Conservation (phyloP, 345 rosid genomes). For the Rhodomyrtus tomentosa region DNA sequence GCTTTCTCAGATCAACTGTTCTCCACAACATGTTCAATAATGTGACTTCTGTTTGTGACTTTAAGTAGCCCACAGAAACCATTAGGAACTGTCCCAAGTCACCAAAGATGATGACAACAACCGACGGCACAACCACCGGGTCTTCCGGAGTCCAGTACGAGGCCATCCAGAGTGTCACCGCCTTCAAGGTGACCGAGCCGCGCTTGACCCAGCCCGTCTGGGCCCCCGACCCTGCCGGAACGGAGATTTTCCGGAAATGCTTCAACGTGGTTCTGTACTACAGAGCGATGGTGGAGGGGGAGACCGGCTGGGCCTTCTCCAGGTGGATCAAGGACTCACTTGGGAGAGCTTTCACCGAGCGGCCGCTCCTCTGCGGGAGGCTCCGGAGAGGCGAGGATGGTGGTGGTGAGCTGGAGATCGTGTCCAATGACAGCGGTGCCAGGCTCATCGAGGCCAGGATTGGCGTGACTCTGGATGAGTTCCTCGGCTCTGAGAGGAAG, state of each 20-base stretch:
- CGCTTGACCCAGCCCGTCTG: conserved; percentile 27
- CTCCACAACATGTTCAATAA: background rate
- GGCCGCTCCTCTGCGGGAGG: conserved; percentile 55
- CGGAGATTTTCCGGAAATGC: conserved; percentile 29
- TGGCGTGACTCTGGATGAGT: conserved; percentile 28
- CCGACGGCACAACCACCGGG: background rate
- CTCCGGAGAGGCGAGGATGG: conserved; percentile 27
- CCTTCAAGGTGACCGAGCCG: conserved; percentile 39
- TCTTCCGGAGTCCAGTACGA: conserved; percentile 24
- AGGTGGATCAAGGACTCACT: conserved; percentile 80
- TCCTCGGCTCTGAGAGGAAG: conserved; percentile 26
- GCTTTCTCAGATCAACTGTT: background rate
- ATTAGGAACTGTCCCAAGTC: background rate
- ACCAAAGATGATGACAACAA: conserved; percentile 12
- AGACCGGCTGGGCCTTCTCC: conserved; percentile 48
- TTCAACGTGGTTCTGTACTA: conserved; percentile 43
- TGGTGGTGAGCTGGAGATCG: conserved; percentile 45
- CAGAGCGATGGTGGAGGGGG: conserved; percentile 18
- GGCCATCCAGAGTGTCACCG: conserved; percentile 40
- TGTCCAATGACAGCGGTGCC: conserved; percentile 61
- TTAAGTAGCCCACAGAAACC: background rate
- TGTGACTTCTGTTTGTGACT: background rate
- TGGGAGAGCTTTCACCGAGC: conserved; percentile 37
- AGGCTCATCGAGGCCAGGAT: conserved; percentile 56
- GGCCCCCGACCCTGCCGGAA: conserved; percentile 12